These are phyloP conservation scores for Penicillium fuscoglaucum DNA, from an alignment of 2,329 filamentous ascomycete species.

Conservation along the genomic window DNA sequence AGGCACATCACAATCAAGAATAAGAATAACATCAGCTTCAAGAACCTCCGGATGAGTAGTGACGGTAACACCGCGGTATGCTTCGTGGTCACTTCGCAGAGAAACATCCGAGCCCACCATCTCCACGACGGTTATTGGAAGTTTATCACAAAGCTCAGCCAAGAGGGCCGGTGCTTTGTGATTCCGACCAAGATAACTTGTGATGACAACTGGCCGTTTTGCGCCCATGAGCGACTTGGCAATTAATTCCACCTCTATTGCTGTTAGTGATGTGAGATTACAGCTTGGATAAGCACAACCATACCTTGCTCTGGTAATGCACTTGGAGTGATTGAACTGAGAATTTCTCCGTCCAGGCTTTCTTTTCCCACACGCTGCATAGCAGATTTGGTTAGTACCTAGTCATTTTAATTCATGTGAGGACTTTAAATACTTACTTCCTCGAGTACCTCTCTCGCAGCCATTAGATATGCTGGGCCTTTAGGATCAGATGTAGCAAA, in stretches of 20 bases:
- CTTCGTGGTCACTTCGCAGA: slow-evolving; percentile 46
- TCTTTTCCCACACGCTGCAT: slow-evolving; percentile 19
- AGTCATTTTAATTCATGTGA: neutral
- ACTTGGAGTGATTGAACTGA: slow-evolving; percentile 13
- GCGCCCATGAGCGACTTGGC: slow-evolving; percentile 44
- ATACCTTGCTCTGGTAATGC: slow-evolving; percentile 17
- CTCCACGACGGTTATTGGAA: slow-evolving; percentile 51
- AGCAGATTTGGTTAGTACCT: neutral
- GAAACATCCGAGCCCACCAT: slow-evolving; percentile 51
- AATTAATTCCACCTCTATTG: slow-evolving; percentile 39
- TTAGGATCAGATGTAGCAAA: slow-evolving; percentile 73
- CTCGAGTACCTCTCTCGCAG: slow-evolving; percentile 77
- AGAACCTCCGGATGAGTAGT: slow-evolving; percentile 70
- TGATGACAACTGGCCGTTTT: slow-evolving; percentile 50
- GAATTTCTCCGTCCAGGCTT: slow-evolving; percentile 13
- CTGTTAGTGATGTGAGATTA: neutral
- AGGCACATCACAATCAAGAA: slow-evolving; percentile 84
- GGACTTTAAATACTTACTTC: slow-evolving; percentile 59
- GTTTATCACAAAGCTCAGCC: slow-evolving; percentile 46
- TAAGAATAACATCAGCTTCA: slow-evolving; percentile 76
- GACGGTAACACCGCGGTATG: slow-evolving; percentile 68
- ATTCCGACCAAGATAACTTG: slow-evolving; percentile 51
- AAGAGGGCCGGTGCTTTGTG: slow-evolving; percentile 43
- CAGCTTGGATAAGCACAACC: accelerated
- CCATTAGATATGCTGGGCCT: slow-evolving; percentile 76